Conservation (phyloP, 2,329 filamentous ascomycete genomes). For the Graphilbum fragrans region DNA sequence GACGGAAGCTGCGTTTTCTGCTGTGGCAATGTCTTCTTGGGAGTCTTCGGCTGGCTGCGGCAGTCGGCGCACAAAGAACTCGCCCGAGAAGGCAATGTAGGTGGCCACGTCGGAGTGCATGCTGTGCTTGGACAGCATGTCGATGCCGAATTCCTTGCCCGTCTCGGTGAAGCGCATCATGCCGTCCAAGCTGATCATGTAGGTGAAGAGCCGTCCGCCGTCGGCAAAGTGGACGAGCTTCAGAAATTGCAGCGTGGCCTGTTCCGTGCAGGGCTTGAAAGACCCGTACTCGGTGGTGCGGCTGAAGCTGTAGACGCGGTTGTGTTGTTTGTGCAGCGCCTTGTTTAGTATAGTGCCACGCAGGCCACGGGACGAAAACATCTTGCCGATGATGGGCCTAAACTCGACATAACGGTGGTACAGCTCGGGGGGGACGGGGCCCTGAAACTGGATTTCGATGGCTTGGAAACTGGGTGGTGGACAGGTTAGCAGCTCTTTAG, state of each 20-base stretch:
- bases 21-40: background rate
- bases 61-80: constrained; percentile 77
- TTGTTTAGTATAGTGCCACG: constrained; percentile 71
- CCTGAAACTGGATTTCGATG: constrained; percentile 76
- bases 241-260: constrained; percentile 69
- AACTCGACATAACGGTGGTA: constrained; percentile 95
- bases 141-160: constrained; percentile 88
- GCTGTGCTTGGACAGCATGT: constrained; percentile 86
- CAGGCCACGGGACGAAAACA: constrained; percentile 71
- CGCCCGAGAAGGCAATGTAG: constrained; percentile 84
- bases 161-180: constrained; percentile 89
- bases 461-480: constrained; percentile 63
- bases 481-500: background rate
- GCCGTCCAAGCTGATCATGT: constrained; percentile 78
- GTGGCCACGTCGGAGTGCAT: constrained; percentile 92
- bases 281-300: constrained; percentile 59
- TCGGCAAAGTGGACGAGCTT: constrained; percentile 79
- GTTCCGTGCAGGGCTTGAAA: constrained; percentile 53
- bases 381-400: constrained; percentile 74
- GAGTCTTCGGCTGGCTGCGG: constrained; percentile 27
- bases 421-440: constrained; percentile 66
- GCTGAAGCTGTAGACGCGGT: constrained; percentile 81
- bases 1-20: no score
- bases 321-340: constrained; percentile 81
- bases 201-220: constrained; percentile 80